Conservation (phyloP, 169 alveolate genomes). For the Plasmodium relictum region DNA sequence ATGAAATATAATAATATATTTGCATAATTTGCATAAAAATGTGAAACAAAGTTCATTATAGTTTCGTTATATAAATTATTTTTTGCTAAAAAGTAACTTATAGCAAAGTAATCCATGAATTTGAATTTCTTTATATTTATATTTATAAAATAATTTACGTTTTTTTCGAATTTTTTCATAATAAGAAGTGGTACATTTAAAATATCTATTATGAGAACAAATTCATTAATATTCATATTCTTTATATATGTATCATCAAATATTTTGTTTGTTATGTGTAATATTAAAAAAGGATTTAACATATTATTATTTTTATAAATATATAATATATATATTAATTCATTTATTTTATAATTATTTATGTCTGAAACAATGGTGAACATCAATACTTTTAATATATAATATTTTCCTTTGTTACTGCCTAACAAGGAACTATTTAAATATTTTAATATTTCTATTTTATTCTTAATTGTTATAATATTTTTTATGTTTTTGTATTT, state of each 20-base stretch:
- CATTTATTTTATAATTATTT: conserved; percentile 41
- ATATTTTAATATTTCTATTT: conserved; percentile 37
- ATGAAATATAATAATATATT: background rate
- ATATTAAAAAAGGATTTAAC: conserved; percentile 59
- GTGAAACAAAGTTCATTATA: conserved; percentile 15
- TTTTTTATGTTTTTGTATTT: conserved; percentile 63
- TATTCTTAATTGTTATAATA: conserved; percentile 22
- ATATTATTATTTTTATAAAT: conserved; percentile 39
- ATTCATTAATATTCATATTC: conserved; percentile 45
- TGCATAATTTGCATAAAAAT: conserved; percentile 13
- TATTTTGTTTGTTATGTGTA: conserved; percentile 26
- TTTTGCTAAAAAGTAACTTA: conserved; percentile 60
- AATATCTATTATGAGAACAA: conserved; percentile 38
- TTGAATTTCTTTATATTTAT: conserved; percentile 1
- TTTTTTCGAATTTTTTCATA: conserved; percentile 18
- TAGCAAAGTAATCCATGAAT: conserved; percentile 21
- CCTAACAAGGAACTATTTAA: conserved; percentile 34
- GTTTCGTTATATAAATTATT: conserved; percentile 50
- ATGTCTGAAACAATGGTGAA: conserved; percentile 19
- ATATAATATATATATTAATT: conserved; percentile 53
- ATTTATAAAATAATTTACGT: conserved; percentile 16
- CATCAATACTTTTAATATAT: conserved; percentile 42
- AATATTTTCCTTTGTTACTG: conserved; percentile 53
- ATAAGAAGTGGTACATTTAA: conserved; percentile 59
- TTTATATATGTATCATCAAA: background rate